Evolutionary conservation across 805 yeast genomes (phyloP), one percentile per base, ranked within the genome.

Genomic region (Debaryomyces tyrocola): DNA sequence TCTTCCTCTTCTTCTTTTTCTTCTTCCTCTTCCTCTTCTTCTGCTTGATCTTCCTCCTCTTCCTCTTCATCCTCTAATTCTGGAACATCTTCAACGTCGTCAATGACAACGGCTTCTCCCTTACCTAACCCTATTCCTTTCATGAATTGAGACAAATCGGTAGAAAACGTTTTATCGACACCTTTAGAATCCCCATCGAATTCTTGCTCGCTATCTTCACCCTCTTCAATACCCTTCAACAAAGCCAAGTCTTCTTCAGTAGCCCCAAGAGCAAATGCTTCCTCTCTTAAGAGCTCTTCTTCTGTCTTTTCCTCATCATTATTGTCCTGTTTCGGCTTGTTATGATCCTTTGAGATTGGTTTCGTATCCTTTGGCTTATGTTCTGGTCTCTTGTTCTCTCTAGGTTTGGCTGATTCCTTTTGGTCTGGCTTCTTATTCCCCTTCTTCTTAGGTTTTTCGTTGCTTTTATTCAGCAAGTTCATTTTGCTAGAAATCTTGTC

Each of bases 181-280:
- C 51, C 58, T 43, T 69, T 71, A 34, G 68, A 66, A n/a, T 58
- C 72, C 24, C 63, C 75, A 27, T 69, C 81, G 47, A 75, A 75
- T 50, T 78, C 83, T 47, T 73, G 75, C 49, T 79, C 84, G 54
- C 82, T 76, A 24, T 69, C 74, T 24, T 72, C 79, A 29, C 75
- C 83, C 20, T 77, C 80, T 10, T 70, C 67, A 3, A 85, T 55
- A 12, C 76, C 86, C 29, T 77, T 75, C 10, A 91, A 55, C 42
- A 90, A 66, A 37, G 79, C 77, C 39, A 91, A 61, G 63, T 90
- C 97, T 18, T 83, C 91, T 54, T 87, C 94, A 12, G 89, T 77
- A 17, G 97, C 98, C 29, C 97, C 97, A 24, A 91, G 68, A 18
- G 83, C 84, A 11, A 84, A 62, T 2, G 96, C 95, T 68, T 86